phyloP scores from a whole-genome alignment of 768 basidiomycete species.

The Boletus subcaerulescens region DNA sequence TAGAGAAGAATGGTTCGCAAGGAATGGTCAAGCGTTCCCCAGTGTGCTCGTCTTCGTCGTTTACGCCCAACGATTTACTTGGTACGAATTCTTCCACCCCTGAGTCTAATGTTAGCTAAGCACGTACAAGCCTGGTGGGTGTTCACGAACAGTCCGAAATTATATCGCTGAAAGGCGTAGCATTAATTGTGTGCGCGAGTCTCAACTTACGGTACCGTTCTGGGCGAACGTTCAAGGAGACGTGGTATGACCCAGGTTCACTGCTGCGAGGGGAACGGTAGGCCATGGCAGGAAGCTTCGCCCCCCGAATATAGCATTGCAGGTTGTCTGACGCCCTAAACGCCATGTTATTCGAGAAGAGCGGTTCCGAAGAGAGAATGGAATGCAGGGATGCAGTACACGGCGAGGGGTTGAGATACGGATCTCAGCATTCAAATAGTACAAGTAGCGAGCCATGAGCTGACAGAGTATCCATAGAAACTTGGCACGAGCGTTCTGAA shows the following conservation, averaged over 20 bases:
- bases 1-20: constrained; percentile 38
- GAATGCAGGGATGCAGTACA: not conserved
- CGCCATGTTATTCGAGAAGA: constrained; percentile 17
- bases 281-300: constrained; percentile 43
- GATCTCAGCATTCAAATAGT: not conserved
- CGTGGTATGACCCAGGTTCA: constrained; percentile 19
- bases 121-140: not conserved
- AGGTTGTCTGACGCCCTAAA: constrained; percentile 42
- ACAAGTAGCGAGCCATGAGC: not conserved
- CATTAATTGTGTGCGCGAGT: constrained; percentile 38
- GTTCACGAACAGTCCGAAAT: constrained; percentile 39
- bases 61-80: constrained; percentile 30
- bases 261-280: constrained; percentile 36
- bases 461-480: constrained; percentile 19
- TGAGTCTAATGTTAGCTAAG: constrained; percentile 18
- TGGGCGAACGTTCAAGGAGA: constrained; percentile 38
- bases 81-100: constrained; percentile 42
- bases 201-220: constrained; percentile 54
- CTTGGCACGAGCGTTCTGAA: not conserved
- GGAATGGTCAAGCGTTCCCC: constrained; percentile 45
- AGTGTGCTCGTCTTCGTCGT: constrained; percentile 38
- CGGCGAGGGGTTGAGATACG: not conserved
- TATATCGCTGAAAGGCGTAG: constrained; percentile 29
- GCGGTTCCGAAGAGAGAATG: not conserved
- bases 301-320: constrained; percentile 45